phyloP scores from a whole-genome alignment of 2,329 filamentous ascomycete species.

The Pseudofabraea citricarpa region DNA sequence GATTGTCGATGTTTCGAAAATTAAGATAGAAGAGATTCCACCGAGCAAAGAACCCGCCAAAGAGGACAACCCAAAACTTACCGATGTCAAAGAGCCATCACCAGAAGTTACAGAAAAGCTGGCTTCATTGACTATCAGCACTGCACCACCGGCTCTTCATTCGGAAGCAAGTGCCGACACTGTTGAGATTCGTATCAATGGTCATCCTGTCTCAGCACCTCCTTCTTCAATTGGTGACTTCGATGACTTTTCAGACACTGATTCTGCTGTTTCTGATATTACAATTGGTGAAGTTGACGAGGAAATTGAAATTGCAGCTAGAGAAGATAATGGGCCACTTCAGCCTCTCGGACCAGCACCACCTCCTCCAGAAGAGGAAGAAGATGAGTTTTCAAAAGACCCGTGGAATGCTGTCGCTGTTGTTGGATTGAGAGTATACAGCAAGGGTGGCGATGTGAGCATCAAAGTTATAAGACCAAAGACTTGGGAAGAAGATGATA shows the following conservation, averaged over 20 bases:
- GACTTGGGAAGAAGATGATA: slow-evolving; percentile 15
- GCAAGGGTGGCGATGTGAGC: slow-evolving; percentile 34
- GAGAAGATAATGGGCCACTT: slow-evolving; percentile 13
- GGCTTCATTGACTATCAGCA: neutral
- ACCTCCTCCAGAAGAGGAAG: slow-evolving; percentile 38
- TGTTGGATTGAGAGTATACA: slow-evolving; percentile 56
- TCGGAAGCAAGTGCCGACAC: neutral
- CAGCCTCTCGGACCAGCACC: slow-evolving; percentile 18
- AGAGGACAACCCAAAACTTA: slow-evolving; percentile 8
- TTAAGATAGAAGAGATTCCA: slow-evolving; percentile 15
- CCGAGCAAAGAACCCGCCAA: slow-evolving; percentile 9
- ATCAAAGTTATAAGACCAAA: slow-evolving; percentile 20
- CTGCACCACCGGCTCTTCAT: slow-evolving; percentile 2
- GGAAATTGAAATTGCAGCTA: slow-evolving; percentile 9
- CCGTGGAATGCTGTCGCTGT: slow-evolving; percentile 61
- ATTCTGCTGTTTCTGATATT: slow-evolving; percentile 16
- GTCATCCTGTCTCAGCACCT: neutral
- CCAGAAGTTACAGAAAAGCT: slow-evolving; percentile 6
- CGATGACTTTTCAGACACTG: slow-evolving; percentile 16
- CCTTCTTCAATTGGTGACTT: slow-evolving; percentile 4
- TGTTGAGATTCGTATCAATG: neutral
- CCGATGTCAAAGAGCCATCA: slow-evolving; percentile 3
- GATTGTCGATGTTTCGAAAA: slow-evolving; percentile 13
- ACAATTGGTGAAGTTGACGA: slow-evolving; percentile 13
- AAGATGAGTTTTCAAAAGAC: slow-evolving; percentile 49